Conservation (phyloP, 805 yeast species). For the Barnettozyma botsteinii region DNA sequence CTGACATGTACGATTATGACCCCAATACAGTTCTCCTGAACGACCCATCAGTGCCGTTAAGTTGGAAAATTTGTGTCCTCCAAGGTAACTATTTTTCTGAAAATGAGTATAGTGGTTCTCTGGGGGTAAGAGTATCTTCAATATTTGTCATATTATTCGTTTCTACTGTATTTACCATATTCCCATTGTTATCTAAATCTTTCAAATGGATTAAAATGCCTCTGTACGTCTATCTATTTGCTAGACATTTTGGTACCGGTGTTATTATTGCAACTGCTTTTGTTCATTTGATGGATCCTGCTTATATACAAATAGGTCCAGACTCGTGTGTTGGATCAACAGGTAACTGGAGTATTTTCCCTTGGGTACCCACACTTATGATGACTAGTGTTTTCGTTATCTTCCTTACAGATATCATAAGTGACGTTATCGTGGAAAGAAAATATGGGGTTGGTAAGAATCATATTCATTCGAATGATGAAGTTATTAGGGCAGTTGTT, state of each 20-base stretch:
- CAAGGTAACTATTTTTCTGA: background rate
- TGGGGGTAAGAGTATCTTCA: background rate
- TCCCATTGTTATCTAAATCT: slow-evolving; percentile 7
- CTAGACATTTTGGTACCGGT: slow-evolving; percentile 17
- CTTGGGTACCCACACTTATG: slow-evolving; percentile 1
- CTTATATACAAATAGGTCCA: background rate
- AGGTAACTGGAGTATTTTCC: background rate
- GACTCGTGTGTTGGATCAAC: background rate
- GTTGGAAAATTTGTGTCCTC: background rate
- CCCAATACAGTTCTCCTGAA: background rate
- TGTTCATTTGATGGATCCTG: slow-evolving; percentile 15
- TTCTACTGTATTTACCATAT: slow-evolving; percentile 4
- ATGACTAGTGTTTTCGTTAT: background rate
- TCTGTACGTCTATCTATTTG: slow-evolving; percentile 3
- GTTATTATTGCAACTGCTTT: slow-evolving; percentile 17
- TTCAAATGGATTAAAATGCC: slow-evolving; percentile 3
- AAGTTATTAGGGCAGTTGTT: background rate
- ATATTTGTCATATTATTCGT: slow-evolving; percentile 11
- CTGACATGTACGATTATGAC: background rate
- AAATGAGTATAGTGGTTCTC: background rate
- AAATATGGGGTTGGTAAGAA: background rate
- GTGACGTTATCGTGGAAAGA: background rate
- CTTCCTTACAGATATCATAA: slow-evolving; percentile 1
- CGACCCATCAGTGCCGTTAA: background rate
- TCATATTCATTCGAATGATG: background rate